Conservation (phyloP, 1,139 yeast species). For the Scheffersomyces stambukii region DNA sequence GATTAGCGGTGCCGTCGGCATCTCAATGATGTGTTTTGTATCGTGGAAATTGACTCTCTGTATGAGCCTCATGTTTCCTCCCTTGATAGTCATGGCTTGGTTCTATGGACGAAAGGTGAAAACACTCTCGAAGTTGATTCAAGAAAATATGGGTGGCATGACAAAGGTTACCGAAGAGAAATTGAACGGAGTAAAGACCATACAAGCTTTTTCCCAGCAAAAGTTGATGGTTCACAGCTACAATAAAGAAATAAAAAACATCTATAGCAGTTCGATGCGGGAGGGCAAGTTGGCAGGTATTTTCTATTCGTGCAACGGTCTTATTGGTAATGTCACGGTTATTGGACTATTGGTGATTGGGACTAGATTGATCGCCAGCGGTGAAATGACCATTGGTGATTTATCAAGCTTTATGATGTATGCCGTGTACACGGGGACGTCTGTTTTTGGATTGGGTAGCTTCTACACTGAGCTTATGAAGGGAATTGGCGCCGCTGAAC, state of each 20-base stretch:
- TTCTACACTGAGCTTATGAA: slow-evolving; percentile 94
- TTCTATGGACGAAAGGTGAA: slow-evolving; percentile 79
- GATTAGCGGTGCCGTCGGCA: slow-evolving; percentile 75
- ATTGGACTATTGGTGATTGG: slow-evolving; percentile 77
- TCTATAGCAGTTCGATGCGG: slow-evolving; percentile 67
- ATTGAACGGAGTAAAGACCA: slow-evolving; percentile 77
- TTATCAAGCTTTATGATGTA: slow-evolving; percentile 90
- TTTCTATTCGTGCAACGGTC: slow-evolving; percentile 72
- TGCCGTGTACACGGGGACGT: slow-evolving; percentile 87
- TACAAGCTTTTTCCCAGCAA: slow-evolving; percentile 88
- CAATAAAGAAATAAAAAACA: slow-evolving; percentile 67
- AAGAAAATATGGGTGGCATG: slow-evolving; percentile 80
- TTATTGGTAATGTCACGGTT: slow-evolving; percentile 78
- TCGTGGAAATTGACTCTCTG: slow-evolving; percentile 74
- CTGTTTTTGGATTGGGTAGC: slow-evolving; percentile 84
- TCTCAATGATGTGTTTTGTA: slow-evolving; percentile 85
- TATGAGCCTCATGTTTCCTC: slow-evolving; percentile 77
- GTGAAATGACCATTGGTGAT: slow-evolving; percentile 79
- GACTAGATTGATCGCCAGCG: slow-evolving; percentile 67
- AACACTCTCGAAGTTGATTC: slow-evolving; percentile 68
- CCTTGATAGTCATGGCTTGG: slow-evolving; percentile 69
- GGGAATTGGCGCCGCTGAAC: slow-evolving; percentile 94
- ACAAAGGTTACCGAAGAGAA: slow-evolving; percentile 93
- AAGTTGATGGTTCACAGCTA: slow-evolving; percentile 42
- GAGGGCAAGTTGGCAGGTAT: slow-evolving; percentile 80